Evolutionary conservation across 345 rosid genomes (phyloP).

Genomic region (Populus deltoides): DNA sequence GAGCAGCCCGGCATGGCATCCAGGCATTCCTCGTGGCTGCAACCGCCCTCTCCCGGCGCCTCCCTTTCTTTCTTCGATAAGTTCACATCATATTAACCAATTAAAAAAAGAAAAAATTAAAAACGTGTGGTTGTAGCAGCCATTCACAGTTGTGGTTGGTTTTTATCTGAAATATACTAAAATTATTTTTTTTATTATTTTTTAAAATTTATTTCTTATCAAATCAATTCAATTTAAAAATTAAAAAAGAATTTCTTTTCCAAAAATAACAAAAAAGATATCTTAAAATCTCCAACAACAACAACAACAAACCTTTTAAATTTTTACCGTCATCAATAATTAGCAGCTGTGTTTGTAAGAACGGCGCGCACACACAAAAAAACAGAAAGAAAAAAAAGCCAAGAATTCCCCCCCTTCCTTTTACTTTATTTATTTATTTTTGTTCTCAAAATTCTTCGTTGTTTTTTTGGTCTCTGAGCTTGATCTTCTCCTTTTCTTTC

Average conservation of each 20-base stretch:
- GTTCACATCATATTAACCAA: too few species aligned
- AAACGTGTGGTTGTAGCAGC: slow-evolving; percentile 28
- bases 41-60: too few species aligned
- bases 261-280: background rate
- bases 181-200: background rate
- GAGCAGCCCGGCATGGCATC: too few species aligned
- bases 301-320: background rate
- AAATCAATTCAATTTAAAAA: background rate
- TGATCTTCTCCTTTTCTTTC: too few species aligned
- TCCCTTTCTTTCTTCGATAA: too few species aligned
- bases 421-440: background rate
- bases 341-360: slow-evolving; percentile 5
- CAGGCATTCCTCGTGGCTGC: too few species aligned
- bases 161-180: too few species aligned
- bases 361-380: background rate
- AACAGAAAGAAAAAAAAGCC: background rate
- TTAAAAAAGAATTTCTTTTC: too few species aligned
- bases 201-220: background rate
- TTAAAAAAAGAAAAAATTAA: background rate
- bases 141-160: too few species aligned
- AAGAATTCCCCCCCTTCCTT: background rate
- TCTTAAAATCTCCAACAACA: background rate
- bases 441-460: too few species aligned
- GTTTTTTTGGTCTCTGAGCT: too few species aligned
- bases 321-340: slow-evolving; percentile 13